These are phyloP conservation scores for Fusarium aywerte DNA, from an alignment of 2,329 filamentous ascomycete genomes.

Conservation along the genomic window DNA sequence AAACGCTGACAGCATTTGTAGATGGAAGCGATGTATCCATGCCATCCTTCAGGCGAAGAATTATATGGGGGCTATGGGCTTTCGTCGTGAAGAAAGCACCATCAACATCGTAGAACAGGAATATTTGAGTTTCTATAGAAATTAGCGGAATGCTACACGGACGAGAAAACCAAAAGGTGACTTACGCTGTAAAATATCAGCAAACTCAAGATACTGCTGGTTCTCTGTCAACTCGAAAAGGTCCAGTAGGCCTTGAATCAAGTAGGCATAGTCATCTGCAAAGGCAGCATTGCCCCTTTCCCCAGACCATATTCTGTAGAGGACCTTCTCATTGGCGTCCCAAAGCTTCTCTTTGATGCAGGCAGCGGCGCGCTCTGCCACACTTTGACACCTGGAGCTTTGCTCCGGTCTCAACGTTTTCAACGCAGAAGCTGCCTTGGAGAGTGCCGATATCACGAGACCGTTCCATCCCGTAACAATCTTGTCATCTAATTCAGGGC, in stretches of 20 bases:
- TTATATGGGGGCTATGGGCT: constrained; percentile 70
- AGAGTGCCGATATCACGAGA: constrained; percentile 84
- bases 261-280: constrained; percentile 93
- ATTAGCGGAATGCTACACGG: constrained; percentile 17
- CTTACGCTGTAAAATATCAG: constrained; percentile 80
- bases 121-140: constrained; percentile 72
- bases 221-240: constrained; percentile 87
- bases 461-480: constrained; percentile 90
- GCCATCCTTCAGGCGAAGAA: constrained; percentile 91
- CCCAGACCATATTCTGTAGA: constrained; percentile 80
- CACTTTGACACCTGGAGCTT: constrained; percentile 69
- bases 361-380: constrained; percentile 73
- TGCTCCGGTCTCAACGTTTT: constrained; percentile 66
- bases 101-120: constrained; percentile 77
- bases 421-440: constrained; percentile 77
- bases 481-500: constrained; percentile 87
- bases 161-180: not conserved
- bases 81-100: constrained; percentile 81
- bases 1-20: constrained; percentile 86
- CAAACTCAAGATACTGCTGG: constrained; percentile 79
- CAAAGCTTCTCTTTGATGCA: constrained; percentile 83
- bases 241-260: constrained; percentile 84
- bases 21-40: constrained; percentile 94
- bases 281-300: constrained; percentile 76
- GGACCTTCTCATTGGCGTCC: constrained; percentile 67